Evolutionary conservation across 78 protist species (phyloP).

Genomic region (Cavenderia fasciculata): DNA sequence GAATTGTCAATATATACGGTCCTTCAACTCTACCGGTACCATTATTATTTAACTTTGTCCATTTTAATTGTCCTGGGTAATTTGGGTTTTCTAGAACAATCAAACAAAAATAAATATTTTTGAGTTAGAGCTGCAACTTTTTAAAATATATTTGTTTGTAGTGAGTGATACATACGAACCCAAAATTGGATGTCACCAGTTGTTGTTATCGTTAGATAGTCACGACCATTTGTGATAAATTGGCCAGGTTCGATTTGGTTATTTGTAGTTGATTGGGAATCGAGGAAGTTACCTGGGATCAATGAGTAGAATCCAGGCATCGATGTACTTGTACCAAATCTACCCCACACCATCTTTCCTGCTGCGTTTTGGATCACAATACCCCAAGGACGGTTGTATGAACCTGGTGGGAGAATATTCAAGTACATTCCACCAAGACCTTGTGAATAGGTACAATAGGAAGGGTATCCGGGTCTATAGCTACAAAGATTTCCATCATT

Average conservation of each 20-base stretch:
- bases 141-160: too few species aligned
- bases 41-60: too few species aligned
- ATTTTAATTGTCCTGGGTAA: too few species aligned
- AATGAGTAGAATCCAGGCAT: neutral
- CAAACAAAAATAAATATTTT: too few species aligned
- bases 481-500: neutral
- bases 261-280: too few species aligned
- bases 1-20: neutral
- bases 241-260: neutral
- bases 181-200: neutral
- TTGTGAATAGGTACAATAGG: neutral
- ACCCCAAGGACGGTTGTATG: neutral
- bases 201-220: neutral
- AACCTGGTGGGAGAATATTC: neutral
- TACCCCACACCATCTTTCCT: constrained; percentile 5
- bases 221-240: constrained; percentile 1
- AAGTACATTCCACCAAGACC: neutral
- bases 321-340: constrained; percentile 7
- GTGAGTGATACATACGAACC: too few species aligned
- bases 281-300: constrained; percentile 2
- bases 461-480: too few species aligned
- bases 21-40: neutral
- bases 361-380: neutral
- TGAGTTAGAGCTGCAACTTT: too few species aligned
- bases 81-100: too few species aligned